These are phyloP conservation scores for Eucalyptus albens DNA, from an alignment of 345 rosid species.

Conservation along the genomic window DNA sequence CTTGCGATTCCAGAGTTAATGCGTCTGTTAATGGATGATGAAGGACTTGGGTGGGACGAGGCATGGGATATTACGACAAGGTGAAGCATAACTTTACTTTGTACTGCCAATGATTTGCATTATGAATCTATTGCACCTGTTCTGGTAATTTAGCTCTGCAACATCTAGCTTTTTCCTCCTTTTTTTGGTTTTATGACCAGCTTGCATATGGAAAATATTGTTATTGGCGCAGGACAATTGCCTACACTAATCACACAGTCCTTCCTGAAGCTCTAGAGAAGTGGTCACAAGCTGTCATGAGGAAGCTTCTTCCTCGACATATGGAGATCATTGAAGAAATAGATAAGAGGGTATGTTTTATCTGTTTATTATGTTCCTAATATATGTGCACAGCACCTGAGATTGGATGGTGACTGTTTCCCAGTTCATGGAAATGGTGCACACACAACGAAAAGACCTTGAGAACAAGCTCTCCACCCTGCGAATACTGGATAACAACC, in stretches of 20 bases:
- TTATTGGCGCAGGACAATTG: conserved; percentile 59
- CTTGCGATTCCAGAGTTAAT: conserved; percentile 97
- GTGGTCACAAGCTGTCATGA: conserved; percentile 88
- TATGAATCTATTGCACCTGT: background rate
- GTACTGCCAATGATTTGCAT: background rate
- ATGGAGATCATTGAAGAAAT: conserved; percentile 97
- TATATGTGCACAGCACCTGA: background rate
- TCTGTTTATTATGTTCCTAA: background rate
- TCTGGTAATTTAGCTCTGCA: background rate
- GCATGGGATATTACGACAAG: conserved; percentile 87
- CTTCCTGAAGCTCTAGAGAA: conserved; percentile 98
- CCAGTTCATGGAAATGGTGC: conserved; percentile 65
- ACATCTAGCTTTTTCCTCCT: background rate
- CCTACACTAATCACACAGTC: conserved; percentile 97
- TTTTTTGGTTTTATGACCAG: background rate
- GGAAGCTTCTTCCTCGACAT: conserved; percentile 99
- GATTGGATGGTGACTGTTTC: background rate
- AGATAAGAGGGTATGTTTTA: conserved; percentile 60
- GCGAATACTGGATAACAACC: conserved; percentile 74
- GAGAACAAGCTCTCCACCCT: conserved; percentile 72
- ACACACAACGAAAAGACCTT: conserved; percentile 41
- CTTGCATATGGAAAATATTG: background rate
- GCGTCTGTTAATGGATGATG: conserved; percentile 80
- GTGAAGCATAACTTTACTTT: conserved; percentile 13
- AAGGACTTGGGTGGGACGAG: conserved; percentile 97